Base-by-base conservation (phyloP, 2,329 filamentous ascomycete genomes). In the Rutstroemia sp. region DNA sequence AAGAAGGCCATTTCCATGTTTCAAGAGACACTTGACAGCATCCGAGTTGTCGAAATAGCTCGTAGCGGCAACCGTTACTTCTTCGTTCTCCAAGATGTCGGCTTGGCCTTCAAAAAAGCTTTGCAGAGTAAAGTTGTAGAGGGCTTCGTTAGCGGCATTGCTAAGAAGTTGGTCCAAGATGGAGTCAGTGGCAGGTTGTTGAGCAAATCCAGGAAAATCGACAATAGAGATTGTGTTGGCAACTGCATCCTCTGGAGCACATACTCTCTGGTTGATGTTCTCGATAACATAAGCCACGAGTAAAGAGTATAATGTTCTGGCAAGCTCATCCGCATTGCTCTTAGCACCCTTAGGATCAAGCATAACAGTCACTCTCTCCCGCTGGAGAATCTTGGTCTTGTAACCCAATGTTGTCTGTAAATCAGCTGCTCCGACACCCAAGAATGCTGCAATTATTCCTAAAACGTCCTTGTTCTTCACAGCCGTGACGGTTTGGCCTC, bases 41-140 rank as follows among this genome's bases (percentile, higher is more conserved):
- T 97, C 94, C 0, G 89, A 91, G 71, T 97, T 99, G 72, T 99
- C 94, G 65, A 96, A 99, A 72, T 97, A 99, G 74, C 90, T 96
- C 0, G 92, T 96, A 0, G 92, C 86, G 2, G 92, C 82, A 2
- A 99, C 90, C 34, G 79, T 84, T 38, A 99, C 90, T 70, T 99
- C 94, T 71, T 99, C 94, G 1, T 87, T 91, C 69, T 99, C 94
- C 21, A 99, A 79, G 74, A 95, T 83, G 61, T 97, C 92, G 0
- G 92, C 91, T 71, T 94, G 95, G 63, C 87, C 86, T 68, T 96
- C 92, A 71, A 97, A 99, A 74, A 99, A 97, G 71, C 88, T 95
- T 69, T 96, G 92, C 23, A 97, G 78, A 37, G 91, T 92, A 66
- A 96, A 85, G 69, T 96, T 94, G 75, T 96, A 96, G 10, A 97